Evolutionary conservation across 2,329 filamentous ascomycete genomes (phyloP), one percentile per base, ranked within the genome.

Genomic region (Aspergillus oerlinghausenensis): DNA sequence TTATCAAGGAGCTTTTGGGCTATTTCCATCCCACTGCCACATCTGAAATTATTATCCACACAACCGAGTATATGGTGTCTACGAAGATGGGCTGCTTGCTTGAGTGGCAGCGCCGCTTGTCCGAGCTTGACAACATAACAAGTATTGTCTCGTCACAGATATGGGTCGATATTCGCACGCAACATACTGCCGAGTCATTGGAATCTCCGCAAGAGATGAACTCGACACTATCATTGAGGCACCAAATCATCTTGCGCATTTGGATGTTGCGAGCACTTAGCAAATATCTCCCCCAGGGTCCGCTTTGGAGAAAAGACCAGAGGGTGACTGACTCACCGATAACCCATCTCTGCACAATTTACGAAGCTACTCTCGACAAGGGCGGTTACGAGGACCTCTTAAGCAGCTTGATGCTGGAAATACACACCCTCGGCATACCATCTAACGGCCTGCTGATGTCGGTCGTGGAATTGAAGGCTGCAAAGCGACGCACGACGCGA

Each of bases 21-120:
- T 54, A 60, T 25, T 63, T 72, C 8, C 50, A 66, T 50, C 54
- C 64, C 3, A 61, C 73, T 29, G 50, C 56, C 52, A 65, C 65
- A 25, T 60, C 68, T 8, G 58, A 57, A 23, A 67, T 63, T 52
- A 66, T 76, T 9, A 60, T 75, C 32, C 50, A 62, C 25, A 64
- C 72, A 3, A 74, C 74, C 1, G 69, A 76, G 56, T 54, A 40
- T 23, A 51, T 77, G 42, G 56, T 66, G 26, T 64, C 67, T 25
- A 45, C 60, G 14, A 47, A 50, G 42, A 61, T 65, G 53, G 58
- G 56, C 8, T 45, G 59, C 10, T 48, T 68, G 23, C 59, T 77
- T n/a, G 53, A 65, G 45, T 76, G 74, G 73, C 63, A 61, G 49
- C 58, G 63, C 21, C 71, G 63, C 51, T 60, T 75, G 28, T 32